phyloP scores from a whole-genome alignment of 192 early-diverging fungal species.

The Backusella tuberculispora region DNA sequence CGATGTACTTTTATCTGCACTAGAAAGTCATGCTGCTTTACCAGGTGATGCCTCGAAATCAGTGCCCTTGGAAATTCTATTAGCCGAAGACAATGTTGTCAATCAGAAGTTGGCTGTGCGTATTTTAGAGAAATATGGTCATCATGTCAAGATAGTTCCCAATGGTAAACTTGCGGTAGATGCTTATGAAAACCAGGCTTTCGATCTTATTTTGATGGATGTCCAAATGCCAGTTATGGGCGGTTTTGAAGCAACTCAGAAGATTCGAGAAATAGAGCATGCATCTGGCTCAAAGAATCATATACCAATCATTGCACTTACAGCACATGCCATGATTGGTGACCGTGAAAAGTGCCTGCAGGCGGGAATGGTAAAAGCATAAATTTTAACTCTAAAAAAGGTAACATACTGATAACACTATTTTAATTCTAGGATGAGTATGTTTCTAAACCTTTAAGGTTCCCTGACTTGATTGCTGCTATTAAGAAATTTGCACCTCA shows the following conservation, averaged over 20 bases:
- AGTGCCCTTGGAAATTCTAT: constrained; percentile 68
- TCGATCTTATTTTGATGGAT: constrained; percentile 81
- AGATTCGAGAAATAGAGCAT: constrained; percentile 74
- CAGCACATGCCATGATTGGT: constrained; percentile 87
- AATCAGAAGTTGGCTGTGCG: constrained; percentile 82
- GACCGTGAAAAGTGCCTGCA: constrained; percentile 85
- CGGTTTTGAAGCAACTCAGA: constrained; percentile 82
- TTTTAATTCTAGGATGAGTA: constrained; percentile 51
- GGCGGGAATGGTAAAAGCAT: constrained; percentile 74
- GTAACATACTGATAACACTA: constrained; percentile 1
- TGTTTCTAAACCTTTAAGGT: constrained; percentile 67
- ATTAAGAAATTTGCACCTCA: constrained; percentile 71
- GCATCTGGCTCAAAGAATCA: constrained; percentile 44
- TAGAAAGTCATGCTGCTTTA: constrained; percentile 65
- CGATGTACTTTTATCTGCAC: constrained; percentile 69
- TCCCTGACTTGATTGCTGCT: constrained; percentile 67
- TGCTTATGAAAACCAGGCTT: constrained; percentile 56
- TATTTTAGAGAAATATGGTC: constrained; percentile 73
- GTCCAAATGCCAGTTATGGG: constrained; percentile 91
- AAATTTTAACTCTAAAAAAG: constrained; percentile 28
- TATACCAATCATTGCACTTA: constrained; percentile 84
- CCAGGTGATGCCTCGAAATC: constrained; percentile 63
- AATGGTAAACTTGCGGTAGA: constrained; percentile 83
- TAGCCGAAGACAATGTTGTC: constrained; percentile 85
- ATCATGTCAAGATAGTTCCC: constrained; percentile 76